Conservation (phyloP, 139 green algal genomes). For the Closterium sp. region DNA sequence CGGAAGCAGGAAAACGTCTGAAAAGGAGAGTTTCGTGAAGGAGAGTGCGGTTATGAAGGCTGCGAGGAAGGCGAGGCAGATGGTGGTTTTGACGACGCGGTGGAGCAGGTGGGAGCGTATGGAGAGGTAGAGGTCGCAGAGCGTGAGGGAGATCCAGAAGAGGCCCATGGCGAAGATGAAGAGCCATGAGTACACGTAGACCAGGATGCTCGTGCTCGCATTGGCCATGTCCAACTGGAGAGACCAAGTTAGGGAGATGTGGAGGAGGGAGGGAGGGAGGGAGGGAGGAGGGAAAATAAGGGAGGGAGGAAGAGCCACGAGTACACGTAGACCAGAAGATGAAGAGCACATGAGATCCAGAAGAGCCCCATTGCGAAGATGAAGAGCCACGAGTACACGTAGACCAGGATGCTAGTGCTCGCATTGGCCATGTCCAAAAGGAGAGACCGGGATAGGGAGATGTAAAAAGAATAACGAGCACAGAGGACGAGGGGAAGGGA, state of each 20-base stretch:
- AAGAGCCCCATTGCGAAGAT: too few relatives aligned
- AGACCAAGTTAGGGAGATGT: not conserved
- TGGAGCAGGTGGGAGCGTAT: not conserved
- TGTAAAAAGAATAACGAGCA: too few relatives aligned
- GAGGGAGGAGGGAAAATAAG: not conserved
- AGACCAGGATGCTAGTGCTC: conserved; percentile 26
- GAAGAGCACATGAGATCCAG: too few relatives aligned
- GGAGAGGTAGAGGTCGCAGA: not conserved
- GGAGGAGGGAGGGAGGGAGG: not conserved
- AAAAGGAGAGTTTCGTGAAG: conserved; percentile 12
- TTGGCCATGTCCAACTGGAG: conserved; percentile 7
- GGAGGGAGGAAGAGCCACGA: not conserved
- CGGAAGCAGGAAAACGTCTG: conserved; percentile 4
- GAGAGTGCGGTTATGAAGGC: not conserved
- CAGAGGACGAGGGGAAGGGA: too few relatives aligned
- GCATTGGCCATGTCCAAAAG: not conserved
- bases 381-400: too few relatives aligned
- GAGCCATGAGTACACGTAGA: conserved; percentile 44
- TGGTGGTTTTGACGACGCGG: conserved; percentile 9
- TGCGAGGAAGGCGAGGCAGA: conserved; percentile 4
- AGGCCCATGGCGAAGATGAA: not conserved
- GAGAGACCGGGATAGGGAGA: too few relatives aligned
- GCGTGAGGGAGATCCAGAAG: not conserved
- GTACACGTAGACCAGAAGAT: too few relatives aligned
- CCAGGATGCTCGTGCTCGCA: conserved; percentile 19